phyloP scores from a whole-genome alignment of 768 basidiomycete genomes.

The Brasilioporus rufonigricans region DNA sequence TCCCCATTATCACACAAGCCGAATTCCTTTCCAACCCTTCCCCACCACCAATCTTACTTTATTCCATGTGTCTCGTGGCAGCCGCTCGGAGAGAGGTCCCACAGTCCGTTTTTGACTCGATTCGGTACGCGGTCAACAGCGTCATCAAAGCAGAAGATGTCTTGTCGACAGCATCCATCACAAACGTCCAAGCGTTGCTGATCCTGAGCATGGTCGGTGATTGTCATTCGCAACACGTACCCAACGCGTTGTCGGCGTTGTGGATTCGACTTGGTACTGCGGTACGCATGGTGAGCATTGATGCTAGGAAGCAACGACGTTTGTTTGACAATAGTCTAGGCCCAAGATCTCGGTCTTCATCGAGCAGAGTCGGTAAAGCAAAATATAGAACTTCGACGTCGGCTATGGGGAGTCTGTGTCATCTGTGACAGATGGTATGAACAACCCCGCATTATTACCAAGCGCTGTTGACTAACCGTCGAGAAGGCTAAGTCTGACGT shows the following conservation, averaged over 20 bases:
- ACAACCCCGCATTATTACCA: slow-evolving; percentile 2
- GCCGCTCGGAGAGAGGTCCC: slow-evolving; percentile 83
- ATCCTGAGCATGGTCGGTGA: slow-evolving; percentile 88
- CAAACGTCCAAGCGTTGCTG: slow-evolving; percentile 84
- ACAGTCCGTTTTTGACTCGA: slow-evolving; percentile 82
- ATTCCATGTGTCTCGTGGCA: slow-evolving; percentile 92
- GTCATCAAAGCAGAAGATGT: slow-evolving; percentile 91
- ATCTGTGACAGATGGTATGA: slow-evolving; percentile 90
- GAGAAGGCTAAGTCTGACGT: slow-evolving; percentile 77
- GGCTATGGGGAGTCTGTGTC: slow-evolving; percentile 93
- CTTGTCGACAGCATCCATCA: slow-evolving; percentile 78
- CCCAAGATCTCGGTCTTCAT: slow-evolving; percentile 95
- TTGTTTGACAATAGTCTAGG: slow-evolving; percentile 45
- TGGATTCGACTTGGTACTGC: slow-evolving; percentile 87
- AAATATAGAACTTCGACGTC: slow-evolving; percentile 80
- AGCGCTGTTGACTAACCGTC: slow-evolving; percentile 4
- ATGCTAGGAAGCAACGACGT: slow-evolving; percentile 1
- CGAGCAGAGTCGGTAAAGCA: slow-evolving; percentile 85
- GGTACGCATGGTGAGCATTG: slow-evolving; percentile 80
- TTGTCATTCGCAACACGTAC: slow-evolving; percentile 86
- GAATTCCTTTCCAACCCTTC: slow-evolving; percentile 80
- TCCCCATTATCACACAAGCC: slow-evolving; percentile 83
- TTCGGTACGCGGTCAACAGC: slow-evolving; percentile 83
- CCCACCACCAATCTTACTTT: slow-evolving; percentile 80
- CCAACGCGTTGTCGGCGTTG: slow-evolving; percentile 79